Evolutionary conservation across 169 alveolate genomes (phyloP).

Genomic region (Perkinsus olseni): DNA sequence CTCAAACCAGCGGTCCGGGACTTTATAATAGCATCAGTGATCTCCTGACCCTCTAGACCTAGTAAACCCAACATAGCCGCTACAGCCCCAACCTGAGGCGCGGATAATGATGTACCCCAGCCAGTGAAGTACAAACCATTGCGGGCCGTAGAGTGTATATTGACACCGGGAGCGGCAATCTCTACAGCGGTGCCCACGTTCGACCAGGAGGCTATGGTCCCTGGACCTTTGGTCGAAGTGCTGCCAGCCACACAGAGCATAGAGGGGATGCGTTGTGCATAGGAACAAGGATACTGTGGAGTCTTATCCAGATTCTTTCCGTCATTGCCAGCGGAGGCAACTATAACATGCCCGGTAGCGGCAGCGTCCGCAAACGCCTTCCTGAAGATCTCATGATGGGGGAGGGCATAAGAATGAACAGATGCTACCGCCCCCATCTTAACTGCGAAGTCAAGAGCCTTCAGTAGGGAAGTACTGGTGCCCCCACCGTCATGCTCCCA

Average conservation of each 20-base stretch:
- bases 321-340: slow-evolving; percentile 32
- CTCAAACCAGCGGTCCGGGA: no score
- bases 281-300: slow-evolving; percentile 28
- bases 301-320: slow-evolving; percentile 18
- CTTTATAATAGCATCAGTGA: no score
- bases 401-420: slow-evolving; percentile 23
- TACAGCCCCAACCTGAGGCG: slow-evolving; percentile 30
- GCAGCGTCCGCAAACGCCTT: slow-evolving; percentile 26
- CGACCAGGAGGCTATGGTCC: slow-evolving; percentile 22
- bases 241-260: slow-evolving; percentile 28
- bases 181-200: slow-evolving; percentile 29
- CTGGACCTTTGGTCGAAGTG: not conserved
- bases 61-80: not conserved
- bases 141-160: slow-evolving; percentile 20
- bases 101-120: slow-evolving; percentile 30
- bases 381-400: slow-evolving; percentile 26
- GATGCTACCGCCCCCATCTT: slow-evolving; percentile 31
- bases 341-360: slow-evolving; percentile 20
- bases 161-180: slow-evolving; percentile 38
- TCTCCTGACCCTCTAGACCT: not conserved
- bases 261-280: slow-evolving; percentile 22
- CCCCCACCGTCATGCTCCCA: slow-evolving; percentile 21
- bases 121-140: slow-evolving; percentile 16
- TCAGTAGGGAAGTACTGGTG: slow-evolving; percentile 25
- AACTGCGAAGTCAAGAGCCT: slow-evolving; percentile 27